Conservation (phyloP, 257 asterid species). For the Fraxinus pennsylvanica region DNA sequence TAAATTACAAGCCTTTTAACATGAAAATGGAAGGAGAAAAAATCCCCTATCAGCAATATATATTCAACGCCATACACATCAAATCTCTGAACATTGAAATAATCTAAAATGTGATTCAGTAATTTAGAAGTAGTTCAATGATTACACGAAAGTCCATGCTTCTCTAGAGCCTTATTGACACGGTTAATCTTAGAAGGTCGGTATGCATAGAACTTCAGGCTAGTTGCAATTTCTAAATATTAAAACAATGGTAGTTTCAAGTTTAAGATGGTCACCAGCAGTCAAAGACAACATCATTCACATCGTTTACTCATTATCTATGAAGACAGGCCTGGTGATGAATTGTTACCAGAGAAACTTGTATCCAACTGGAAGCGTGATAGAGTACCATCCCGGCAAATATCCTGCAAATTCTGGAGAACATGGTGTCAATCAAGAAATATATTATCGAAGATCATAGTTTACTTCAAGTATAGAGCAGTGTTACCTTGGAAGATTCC, state of each 20-base stretch:
- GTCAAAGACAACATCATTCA: slow-evolving; percentile 33
- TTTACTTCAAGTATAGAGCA: not conserved
- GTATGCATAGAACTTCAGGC: slow-evolving; percentile 31
- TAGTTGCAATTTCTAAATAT: slow-evolving; percentile 27
- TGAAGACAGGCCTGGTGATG: slow-evolving; percentile 75
- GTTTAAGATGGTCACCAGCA: slow-evolving; percentile 31
- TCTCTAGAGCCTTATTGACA: not conserved
- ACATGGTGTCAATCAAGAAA: not conserved
- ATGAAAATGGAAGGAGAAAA: not conserved
- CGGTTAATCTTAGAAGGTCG: slow-evolving; percentile 20
- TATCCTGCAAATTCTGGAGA: slow-evolving; percentile 52
- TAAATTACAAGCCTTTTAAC: not conserved
- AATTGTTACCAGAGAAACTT: slow-evolving; percentile 74
- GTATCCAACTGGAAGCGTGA: slow-evolving; percentile 69
- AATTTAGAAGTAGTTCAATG: slow-evolving; percentile 13
- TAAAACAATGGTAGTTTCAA: slow-evolving; percentile 33
- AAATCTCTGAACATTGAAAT: not conserved
- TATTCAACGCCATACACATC: not conserved
- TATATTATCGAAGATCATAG: not conserved
- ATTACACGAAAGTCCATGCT: slow-evolving; percentile 22
- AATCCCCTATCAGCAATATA: not conserved
- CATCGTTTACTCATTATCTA: slow-evolving; percentile 25
- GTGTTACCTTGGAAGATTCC: slow-evolving; percentile 61
- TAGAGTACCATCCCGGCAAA: slow-evolving; percentile 64
- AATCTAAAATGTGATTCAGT: not conserved